phyloP scores from a whole-genome alignment of 1,284 basidiomycete genomes.

The Moniliella sp. region DNA sequence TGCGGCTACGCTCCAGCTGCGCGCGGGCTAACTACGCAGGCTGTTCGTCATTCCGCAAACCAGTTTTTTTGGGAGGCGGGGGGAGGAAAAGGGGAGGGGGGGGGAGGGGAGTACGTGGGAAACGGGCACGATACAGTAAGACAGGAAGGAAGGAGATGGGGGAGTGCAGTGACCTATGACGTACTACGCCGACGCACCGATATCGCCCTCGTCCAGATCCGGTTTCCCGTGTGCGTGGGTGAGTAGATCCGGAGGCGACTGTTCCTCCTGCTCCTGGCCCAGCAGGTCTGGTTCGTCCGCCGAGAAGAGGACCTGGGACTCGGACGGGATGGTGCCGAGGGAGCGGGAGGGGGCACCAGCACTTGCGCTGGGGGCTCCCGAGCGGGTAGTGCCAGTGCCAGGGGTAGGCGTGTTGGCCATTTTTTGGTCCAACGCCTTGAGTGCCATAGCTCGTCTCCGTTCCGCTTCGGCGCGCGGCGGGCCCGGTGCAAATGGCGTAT shows the following conservation, averaged over 20 bases:
- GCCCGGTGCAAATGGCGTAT: background rate
- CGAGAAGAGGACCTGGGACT: background rate
- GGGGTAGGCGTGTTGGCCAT: slow-evolving; percentile 42
- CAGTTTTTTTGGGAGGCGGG: background rate
- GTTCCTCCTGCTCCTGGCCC: too few relatives aligned
- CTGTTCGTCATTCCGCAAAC: too few relatives aligned
- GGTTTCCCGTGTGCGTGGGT: background rate
- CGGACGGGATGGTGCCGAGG: background rate
- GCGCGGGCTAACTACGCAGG: too few relatives aligned
- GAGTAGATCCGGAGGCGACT: too few relatives aligned
- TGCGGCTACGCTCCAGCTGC: too few relatives aligned
- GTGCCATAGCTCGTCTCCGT: slow-evolving; percentile 54
- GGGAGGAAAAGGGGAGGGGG: background rate
- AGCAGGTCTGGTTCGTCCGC: too few relatives aligned
- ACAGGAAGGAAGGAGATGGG: background rate
- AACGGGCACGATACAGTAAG: background rate
- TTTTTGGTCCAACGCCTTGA: slow-evolving; percentile 83
- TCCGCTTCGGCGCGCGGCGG: slow-evolving; percentile 14
- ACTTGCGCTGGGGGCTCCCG: background rate
- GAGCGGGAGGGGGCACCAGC: background rate
- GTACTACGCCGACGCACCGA: background rate
- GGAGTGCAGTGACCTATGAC: background rate
- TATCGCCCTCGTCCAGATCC: background rate
- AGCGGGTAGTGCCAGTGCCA: background rate
- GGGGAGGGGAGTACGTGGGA: background rate